Conservation (phyloP, 1,284 basidiomycete species). For the Pterula multifida region DNA sequence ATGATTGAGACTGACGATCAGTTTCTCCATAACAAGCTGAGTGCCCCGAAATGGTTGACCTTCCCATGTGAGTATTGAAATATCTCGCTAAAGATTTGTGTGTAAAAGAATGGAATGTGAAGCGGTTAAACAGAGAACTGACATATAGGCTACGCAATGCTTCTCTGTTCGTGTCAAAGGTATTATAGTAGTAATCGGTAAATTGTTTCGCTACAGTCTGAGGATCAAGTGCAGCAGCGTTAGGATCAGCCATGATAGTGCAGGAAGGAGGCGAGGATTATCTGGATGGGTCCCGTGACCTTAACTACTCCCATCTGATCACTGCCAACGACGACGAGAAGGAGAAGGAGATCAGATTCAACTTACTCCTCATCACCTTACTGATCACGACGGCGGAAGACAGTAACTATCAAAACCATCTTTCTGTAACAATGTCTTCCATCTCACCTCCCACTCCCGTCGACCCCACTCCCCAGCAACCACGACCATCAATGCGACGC, state of each 20-base stretch:
- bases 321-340: background rate
- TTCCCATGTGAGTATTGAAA: conserved; percentile 91
- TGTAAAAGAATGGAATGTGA: no score
- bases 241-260: conserved; percentile 59
- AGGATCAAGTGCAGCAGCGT: no score
- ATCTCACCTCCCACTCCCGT: background rate
- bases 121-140: conserved; percentile 10
- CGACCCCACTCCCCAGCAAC: conserved; percentile 11
- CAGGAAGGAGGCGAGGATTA: conserved; percentile 10
- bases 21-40: conserved; percentile 63
- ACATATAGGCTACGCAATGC: conserved; percentile 50
- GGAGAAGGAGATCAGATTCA: background rate
- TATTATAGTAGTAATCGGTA: conserved; percentile 63
- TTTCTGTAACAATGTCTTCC: conserved; percentile 1
- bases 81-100: conserved; percentile 44
- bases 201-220: conserved; percentile 56
- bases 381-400: background rate
- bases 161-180: conserved; percentile 54
- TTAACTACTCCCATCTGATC: background rate
- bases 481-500: conserved; percentile 60
- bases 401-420: background rate
- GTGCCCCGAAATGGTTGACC: conserved; percentile 51
- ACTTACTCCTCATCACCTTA: background rate
- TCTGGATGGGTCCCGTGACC: background rate
- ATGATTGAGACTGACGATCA: conserved; percentile 40